Base-by-base conservation (phyloP, 1,284 basidiomycete species). In the Ustilago bromivora region DNA sequence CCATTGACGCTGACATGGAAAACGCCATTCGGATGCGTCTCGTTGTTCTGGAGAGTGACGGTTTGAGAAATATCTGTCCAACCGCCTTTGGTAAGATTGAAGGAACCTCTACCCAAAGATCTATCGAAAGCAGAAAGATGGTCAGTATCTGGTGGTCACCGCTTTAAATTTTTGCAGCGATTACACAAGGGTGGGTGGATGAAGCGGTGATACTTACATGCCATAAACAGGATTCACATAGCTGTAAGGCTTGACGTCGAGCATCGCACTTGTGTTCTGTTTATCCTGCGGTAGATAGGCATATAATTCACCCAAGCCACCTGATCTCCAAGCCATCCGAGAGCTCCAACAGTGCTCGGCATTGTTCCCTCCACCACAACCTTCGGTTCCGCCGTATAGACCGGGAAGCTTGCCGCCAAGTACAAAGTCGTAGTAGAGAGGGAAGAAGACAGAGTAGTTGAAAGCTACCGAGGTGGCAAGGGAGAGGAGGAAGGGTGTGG, bases 281-380 rank as follows among this genome's bases (percentile, higher is more conserved):
- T 57, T 64, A 15, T 57, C 53, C 53, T 82, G 71, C 2, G 78
- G 78, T 2, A 76, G 53, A 47, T 82, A 82, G 3, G 93, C 87
- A 81, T 94, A 94, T 32, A 93, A 86, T 58, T 87, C 87, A 2
- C 86, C 86, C 8, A 40, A 17, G 4, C 71, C 76, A 17, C 62
- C 71, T 2, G 76, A 41, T 38, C 86, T 54, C 86, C 87, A 88
- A 85, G 88, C 88, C 64, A 88, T 74, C 43, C 88, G 68, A 1
- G 84, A 80, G 19, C 83, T 85, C 84, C 87, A 88, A 76, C 88
- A 88, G 23, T 68, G 67, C n/a, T 78, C 70, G 23, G 87, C 86
- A 34, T 80, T 66, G 56, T 86, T 79, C 2, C 88, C 88, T 8
- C 87, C 88, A 2, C 85, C 86, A 76, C 88, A 88, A 9, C 79